These are phyloP conservation scores for Plasmodium chabaudi DNA, from an alignment of 169 alveolate genomes.

Conservation along the genomic window DNA sequence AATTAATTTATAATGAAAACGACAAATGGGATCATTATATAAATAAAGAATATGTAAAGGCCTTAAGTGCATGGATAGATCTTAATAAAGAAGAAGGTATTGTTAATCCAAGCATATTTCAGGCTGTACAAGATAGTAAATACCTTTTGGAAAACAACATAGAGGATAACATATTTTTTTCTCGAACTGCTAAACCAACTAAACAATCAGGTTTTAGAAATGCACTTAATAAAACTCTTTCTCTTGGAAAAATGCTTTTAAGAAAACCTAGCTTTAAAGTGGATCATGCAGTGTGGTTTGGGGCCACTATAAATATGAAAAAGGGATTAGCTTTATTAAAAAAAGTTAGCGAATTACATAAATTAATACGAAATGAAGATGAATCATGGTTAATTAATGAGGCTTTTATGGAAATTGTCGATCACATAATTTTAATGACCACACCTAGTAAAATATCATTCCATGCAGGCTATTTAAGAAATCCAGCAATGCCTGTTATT, in stretches of 20 bases:
- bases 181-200: slow-evolving; percentile 82
- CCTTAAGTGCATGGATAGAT: slow-evolving; percentile 79
- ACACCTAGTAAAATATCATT: slow-evolving; percentile 31
- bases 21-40: slow-evolving; percentile 85
- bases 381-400: slow-evolving; percentile 75
- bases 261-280: slow-evolving; percentile 78
- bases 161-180: slow-evolving; percentile 81
- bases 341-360: slow-evolving; percentile 82
- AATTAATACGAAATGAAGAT: slow-evolving; percentile 66
- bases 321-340: slow-evolving; percentile 74
- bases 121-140: slow-evolving; percentile 82
- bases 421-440: slow-evolving; percentile 42
- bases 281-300: slow-evolving; percentile 88
- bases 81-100: slow-evolving; percentile 63
- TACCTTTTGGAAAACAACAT: slow-evolving; percentile 81
- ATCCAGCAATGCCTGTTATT: slow-evolving; percentile 82
- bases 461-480: slow-evolving; percentile 14
- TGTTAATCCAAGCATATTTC: slow-evolving; percentile 49
- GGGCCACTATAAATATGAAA: slow-evolving; percentile 79
- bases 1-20: slow-evolving; percentile 77
- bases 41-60: slow-evolving; percentile 77
- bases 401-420: slow-evolving; percentile 70
- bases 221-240: slow-evolving; percentile 70
- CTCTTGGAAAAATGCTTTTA: slow-evolving; percentile 79
- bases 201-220: slow-evolving; percentile 79